These are phyloP conservation scores for Podosphaera aphanis DNA, from an alignment of 2,329 filamentous ascomycete species.

Conservation along the genomic window DNA sequence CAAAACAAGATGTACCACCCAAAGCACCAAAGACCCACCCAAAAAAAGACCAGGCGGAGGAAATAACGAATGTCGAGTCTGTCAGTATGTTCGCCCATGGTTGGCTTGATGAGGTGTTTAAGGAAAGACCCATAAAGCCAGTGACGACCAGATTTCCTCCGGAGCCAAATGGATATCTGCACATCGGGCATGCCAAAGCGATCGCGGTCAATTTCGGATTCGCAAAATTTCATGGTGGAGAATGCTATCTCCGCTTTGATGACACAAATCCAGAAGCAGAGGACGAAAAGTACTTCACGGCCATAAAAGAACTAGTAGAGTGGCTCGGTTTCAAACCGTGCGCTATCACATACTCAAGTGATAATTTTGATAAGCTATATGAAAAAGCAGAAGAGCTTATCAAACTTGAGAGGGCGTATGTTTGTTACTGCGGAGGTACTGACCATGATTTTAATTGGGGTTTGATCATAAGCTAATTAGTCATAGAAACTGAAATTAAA, in stretches of 20 bases:
- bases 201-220: conserved; percentile 96
- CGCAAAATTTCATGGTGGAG: conserved; percentile 57
- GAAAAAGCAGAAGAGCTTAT: conserved; percentile 74
- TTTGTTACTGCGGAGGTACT: conserved; percentile 58
- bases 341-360: conserved; percentile 65
- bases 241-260: conserved; percentile 57
- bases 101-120: conserved; percentile 50
- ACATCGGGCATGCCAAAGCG: conserved; percentile 86
- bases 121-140: conserved; percentile 35
- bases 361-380: conserved; percentile 70
- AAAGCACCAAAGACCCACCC: conserved; percentile 11
- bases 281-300: conserved; percentile 67
- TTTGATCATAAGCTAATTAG: conserved; percentile 9
- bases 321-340: conserved; percentile 65
- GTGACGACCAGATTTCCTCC: conserved; percentile 57
- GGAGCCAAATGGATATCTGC: conserved; percentile 80
- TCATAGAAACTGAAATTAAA: conserved; percentile 54
- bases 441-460: neutral
- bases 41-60: conserved; percentile 14
- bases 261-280: conserved; percentile 92
- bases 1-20: conserved; percentile 22
- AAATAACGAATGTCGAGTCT: conserved; percentile 7
- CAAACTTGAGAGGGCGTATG: conserved; percentile 45
- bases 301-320: conserved; percentile 68
- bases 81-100: conserved; percentile 51